These are phyloP conservation scores for Leccinellum luteum DNA, from an alignment of 768 basidiomycete genomes.

Conservation along the genomic window DNA sequence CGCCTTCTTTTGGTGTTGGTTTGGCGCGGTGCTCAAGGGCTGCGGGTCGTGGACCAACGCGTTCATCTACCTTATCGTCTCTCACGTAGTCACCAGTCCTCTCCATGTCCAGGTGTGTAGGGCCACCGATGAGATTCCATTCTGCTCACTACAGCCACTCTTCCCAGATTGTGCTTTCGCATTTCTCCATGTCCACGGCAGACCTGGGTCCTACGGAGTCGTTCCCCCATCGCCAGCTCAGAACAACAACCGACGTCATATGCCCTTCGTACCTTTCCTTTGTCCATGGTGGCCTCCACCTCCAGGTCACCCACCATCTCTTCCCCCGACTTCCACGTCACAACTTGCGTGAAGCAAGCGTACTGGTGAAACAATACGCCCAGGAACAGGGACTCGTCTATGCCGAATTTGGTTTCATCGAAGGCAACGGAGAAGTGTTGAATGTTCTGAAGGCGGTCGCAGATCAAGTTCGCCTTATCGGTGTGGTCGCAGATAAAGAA, in stretches of 20 bases:
- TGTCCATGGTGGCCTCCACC: conserved; percentile 94
- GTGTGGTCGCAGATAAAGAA: conserved; percentile 77
- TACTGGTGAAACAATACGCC: conserved; percentile 85
- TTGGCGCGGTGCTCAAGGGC: conserved; percentile 61
- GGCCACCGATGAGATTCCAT: neutral
- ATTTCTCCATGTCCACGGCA: conserved; percentile 92
- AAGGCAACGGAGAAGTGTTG: conserved; percentile 83
- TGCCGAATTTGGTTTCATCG: conserved; percentile 86
- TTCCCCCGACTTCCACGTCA: conserved; percentile 95
- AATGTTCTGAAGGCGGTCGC: conserved; percentile 83
- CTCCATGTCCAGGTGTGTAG: conserved; percentile 85
- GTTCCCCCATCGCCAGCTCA: conserved; percentile 89
- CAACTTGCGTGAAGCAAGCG: conserved; percentile 80
- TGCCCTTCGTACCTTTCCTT: conserved; percentile 83
- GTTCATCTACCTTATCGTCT: conserved; percentile 76
- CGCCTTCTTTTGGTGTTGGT: conserved; percentile 90
- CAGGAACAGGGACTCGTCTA: conserved; percentile 82
- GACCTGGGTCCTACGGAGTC: conserved; percentile 91
- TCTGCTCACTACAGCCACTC: conserved; percentile 5
- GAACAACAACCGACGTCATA: conserved; percentile 96
- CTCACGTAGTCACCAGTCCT: conserved; percentile 83
- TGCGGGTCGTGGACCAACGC: conserved; percentile 71
- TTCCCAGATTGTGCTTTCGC: conserved; percentile 87
- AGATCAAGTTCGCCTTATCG: conserved; percentile 80
- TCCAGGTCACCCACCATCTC: conserved; percentile 96